phyloP scores from a whole-genome alignment of 768 basidiomycete genomes.

The Strobilomyces dryophilus region DNA sequence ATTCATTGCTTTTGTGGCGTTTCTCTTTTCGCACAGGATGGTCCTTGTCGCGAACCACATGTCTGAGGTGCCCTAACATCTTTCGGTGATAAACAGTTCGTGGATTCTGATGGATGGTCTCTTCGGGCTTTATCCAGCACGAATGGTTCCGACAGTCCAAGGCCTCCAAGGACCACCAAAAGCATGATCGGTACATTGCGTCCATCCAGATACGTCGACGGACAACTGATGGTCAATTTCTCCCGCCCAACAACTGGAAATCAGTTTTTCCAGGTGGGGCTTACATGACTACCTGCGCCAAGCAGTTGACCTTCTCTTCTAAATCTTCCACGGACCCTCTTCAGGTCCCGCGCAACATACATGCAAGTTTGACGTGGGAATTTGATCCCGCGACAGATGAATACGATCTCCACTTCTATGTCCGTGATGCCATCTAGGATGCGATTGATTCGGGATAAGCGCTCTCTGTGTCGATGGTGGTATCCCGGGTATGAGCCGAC shows the following conservation, averaged over 20 bases:
- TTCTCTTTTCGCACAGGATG: conserved; percentile 51
- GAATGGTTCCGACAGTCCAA: conserved; percentile 65
- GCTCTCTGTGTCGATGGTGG: background rate
- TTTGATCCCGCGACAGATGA: conserved; percentile 61
- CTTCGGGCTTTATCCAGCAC: conserved; percentile 40
- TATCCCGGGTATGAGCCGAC: too few species aligned
- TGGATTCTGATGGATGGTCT: background rate
- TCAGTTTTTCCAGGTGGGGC: conserved; percentile 56
- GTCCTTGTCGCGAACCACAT: conserved; percentile 76
- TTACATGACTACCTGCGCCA: background rate
- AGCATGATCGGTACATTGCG: conserved; percentile 78
- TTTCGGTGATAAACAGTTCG: background rate
- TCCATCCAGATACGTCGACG: conserved; percentile 47
- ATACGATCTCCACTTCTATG: conserved; percentile 71
- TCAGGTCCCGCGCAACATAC: background rate
- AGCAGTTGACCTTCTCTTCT: background rate
- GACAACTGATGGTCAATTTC: conserved; percentile 53
- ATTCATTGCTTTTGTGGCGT: too few species aligned
- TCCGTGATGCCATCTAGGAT: conserved; percentile 53
- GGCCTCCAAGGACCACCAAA: conserved; percentile 47
- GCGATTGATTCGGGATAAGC: conserved; percentile 70
- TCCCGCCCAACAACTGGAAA: conserved; percentile 73
- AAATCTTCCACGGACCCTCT: conserved; percentile 2
- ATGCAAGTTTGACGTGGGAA: conserved; percentile 63
- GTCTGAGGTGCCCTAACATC: conserved; percentile 47